Evolutionary conservation across 495 filamentous ascomycete species (phyloP).

Genomic region (Saxispiralis lemnorum): DNA sequence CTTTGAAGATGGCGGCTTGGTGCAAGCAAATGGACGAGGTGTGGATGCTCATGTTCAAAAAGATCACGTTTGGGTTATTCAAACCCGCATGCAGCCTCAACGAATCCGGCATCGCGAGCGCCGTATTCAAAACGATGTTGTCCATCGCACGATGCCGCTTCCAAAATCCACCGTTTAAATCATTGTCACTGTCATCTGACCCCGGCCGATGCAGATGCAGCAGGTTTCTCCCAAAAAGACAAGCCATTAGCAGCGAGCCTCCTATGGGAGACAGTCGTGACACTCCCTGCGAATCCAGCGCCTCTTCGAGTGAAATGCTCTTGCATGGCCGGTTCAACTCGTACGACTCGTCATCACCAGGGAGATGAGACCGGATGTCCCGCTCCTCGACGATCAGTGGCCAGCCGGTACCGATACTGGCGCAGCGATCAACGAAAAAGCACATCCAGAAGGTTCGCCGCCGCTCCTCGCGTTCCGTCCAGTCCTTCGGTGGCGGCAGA

Average conservation of each 20-base stretch:
- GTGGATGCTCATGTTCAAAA: slow-evolving; percentile 91
- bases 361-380: slow-evolving; percentile 79
- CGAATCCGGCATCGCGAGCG: slow-evolving; percentile 64
- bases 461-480: slow-evolving; percentile 84
- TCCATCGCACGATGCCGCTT: slow-evolving; percentile 80
- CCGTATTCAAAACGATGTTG: slow-evolving; percentile 71
- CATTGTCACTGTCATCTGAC: slow-evolving; percentile 62
- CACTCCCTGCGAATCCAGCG: slow-evolving; percentile 53
- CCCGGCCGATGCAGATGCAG: slow-evolving; percentile 84
- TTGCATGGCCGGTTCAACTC: slow-evolving; percentile 55
- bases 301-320: slow-evolving; percentile 49
- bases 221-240: slow-evolving; percentile 85
- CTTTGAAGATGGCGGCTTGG: slow-evolving; percentile 94
- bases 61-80: slow-evolving; percentile 70
- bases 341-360: slow-evolving; percentile 73
- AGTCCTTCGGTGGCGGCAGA: slow-evolving; percentile 67
- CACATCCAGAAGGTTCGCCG: slow-evolving; percentile 88
- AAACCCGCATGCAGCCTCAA: slow-evolving; percentile 67
- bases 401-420: slow-evolving; percentile 95
- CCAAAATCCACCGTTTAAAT: slow-evolving; percentile 92
- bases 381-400: slow-evolving; percentile 84
- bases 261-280: slow-evolving; percentile 59
- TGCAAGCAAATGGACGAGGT: slow-evolving; percentile 94
- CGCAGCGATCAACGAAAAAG: slow-evolving; percentile 78
- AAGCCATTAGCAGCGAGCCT: slow-evolving; percentile 67